Evolutionary conservation across 441 rosid species (phyloP).

Genomic region (Syzygium syzygioides): DNA sequence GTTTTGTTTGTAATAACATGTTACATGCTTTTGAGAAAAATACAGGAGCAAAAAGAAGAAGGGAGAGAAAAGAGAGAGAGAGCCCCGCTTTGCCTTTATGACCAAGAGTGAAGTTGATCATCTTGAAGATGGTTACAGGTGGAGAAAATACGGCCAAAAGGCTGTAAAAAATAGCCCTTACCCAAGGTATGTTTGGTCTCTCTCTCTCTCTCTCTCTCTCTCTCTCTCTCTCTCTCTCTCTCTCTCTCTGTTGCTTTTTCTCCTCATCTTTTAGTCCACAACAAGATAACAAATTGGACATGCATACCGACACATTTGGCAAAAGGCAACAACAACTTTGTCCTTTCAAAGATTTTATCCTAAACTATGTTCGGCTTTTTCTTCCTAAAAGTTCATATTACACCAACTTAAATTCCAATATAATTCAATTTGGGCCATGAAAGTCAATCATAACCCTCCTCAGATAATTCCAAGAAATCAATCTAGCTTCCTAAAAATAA

Average conservation of each 20-base stretch:
- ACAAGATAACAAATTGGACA: not conserved
- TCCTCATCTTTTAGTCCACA: not conserved
- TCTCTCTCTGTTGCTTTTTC: not conserved
- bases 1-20: not conserved
- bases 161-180: constrained; percentile 67
- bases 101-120: constrained; percentile 68
- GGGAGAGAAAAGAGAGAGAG: constrained; percentile 43
- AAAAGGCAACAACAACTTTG: not conserved
- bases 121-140: constrained; percentile 71
- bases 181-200: constrained; percentile 33
- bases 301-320: not conserved
- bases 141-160: constrained; percentile 78
- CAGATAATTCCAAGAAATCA: not conserved
- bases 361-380: not conserved
- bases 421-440: not conserved
- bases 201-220: not conserved
- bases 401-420: not conserved
- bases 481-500: not conserved
- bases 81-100: constrained; percentile 60
- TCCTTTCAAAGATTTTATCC: not conserved
- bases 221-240: not conserved
- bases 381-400: not conserved
- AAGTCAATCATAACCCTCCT: not conserved
- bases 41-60: constrained; percentile 43
- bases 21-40: not conserved